phyloP scores from a whole-genome alignment of 805 yeast genomes.

The Jamesozyma gamospora region DNA sequence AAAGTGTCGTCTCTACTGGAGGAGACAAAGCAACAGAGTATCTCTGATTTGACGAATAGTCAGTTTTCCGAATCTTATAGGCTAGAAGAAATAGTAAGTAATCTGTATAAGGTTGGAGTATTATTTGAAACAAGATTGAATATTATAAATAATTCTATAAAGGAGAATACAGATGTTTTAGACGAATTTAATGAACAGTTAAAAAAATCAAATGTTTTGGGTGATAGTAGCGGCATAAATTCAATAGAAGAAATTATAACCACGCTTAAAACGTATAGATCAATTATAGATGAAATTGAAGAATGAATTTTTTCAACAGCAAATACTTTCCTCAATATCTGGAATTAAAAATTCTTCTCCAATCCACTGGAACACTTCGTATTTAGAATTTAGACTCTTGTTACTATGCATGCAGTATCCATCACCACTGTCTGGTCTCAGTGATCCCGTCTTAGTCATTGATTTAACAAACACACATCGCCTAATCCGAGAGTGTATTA shows the following conservation, averaged over 20 bases:
- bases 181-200: conserved; percentile 5
- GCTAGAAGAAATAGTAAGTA: conserved; percentile 14
- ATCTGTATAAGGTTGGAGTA: conserved; percentile 12
- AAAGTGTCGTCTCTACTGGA: conserved; percentile 51
- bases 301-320: conserved; percentile 11
- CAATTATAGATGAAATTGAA: not conserved
- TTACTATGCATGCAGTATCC: conserved; percentile 69
- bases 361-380: conserved; percentile 70
- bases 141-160: conserved; percentile 6
- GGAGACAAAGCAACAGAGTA: conserved; percentile 9
- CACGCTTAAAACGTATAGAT: conserved; percentile 1
- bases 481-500: conserved; percentile 78
- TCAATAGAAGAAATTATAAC: not conserved
- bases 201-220: not conserved
- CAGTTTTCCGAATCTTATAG: conserved; percentile 11
- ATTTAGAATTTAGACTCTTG: conserved; percentile 74
- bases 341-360: conserved; percentile 29
- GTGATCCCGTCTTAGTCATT: conserved; percentile 43
- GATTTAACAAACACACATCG: conserved; percentile 52
- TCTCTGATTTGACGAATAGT: conserved; percentile 7
- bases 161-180: conserved; percentile 3
- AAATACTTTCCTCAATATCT: conserved; percentile 17
- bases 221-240: too few species aligned
- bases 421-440: conserved; percentile 47
- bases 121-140: conserved; percentile 8